A percentile compares a stretch with the other conserved stretches of the same genome.
Evolutionary conservation across 2,329 filamentous ascomycete genomes (phyloP).

Genomic region (Sclerotinia borealis): DNA sequence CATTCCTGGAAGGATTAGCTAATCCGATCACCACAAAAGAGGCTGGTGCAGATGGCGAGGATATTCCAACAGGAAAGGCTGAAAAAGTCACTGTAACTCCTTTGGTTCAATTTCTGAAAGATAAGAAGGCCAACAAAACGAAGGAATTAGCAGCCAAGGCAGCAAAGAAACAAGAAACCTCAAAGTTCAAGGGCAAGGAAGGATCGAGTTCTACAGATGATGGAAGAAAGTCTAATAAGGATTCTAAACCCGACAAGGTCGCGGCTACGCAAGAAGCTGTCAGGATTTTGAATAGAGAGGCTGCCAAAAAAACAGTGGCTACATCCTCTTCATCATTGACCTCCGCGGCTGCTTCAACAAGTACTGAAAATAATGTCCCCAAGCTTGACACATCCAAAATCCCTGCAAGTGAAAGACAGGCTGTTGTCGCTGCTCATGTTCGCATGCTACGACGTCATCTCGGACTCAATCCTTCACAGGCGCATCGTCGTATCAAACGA

Average conservation of each 20-base stretch:
- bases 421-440: conserved; percentile 55
- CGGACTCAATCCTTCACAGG: conserved; percentile 56
- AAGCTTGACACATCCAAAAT: conserved; percentile 50
- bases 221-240: conserved; percentile 51
- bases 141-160: conserved; percentile 52
- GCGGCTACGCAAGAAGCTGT: conserved; percentile 54
- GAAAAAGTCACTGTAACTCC: conserved; percentile 76
- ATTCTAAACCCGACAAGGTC: conserved; percentile 54
- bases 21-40: conserved; percentile 53
- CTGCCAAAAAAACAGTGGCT: conserved; percentile 42
- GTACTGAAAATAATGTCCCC: conserved; percentile 31
- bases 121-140: conserved; percentile 76
- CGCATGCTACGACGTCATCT: conserved; percentile 61
- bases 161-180: conserved; percentile 43
- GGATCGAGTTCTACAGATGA: conserved; percentile 39
- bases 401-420: conserved; percentile 31
- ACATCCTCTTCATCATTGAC: conserved; percentile 16
- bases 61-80: conserved; percentile 20
- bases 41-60: conserved; percentile 33
- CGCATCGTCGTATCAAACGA: conserved; percentile 54
- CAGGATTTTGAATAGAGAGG: conserved; percentile 57
- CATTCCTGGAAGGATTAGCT: conserved; percentile 81
- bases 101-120: conserved; percentile 80
- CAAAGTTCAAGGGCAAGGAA: conserved; percentile 49
- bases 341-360: background rate